Evolutionary conservation across 768 basidiomycete genomes (phyloP), one percentile per base, ranked within the genome.

Genomic region (Polyporus arcularius): DNA sequence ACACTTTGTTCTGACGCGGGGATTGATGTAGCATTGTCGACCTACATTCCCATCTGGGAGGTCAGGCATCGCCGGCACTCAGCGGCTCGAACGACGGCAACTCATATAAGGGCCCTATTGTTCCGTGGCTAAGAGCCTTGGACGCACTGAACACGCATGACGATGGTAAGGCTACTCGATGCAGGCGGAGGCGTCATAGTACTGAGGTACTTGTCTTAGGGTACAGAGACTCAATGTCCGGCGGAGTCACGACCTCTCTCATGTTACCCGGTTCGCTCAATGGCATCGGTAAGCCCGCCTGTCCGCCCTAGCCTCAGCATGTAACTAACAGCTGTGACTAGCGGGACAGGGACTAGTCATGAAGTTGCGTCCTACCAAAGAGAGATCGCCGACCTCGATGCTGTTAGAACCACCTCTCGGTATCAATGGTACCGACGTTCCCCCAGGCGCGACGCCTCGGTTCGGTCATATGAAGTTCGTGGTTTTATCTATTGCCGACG

Each of bases 71-170:
- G 5, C 72, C 71, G 4, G 35, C 15, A 1, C 63, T 66, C 10
- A 42, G 60, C 42, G 80, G 85, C 39, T 77, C 84, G 1, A 51
- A 59, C 0, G 90, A 92, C 61, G 72, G 66, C 14, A 88, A 89
- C 70, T 90, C 88, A 1, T 32, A 62, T 11, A 78, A 83, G 8
- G 81, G 78, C 31, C 73, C 81, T 11, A 78, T 82, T 14, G 72
- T 80, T 32, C 86, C 88, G 2, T 89, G 85, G 85, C 72, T 92
- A 11, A 80, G 89, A 38, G 85, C 84, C 11, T 72, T 92, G 18
- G 89, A 92, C 62, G 89, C 82, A 0, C 69, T 92, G 63, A 91
- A 92, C 70, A 90, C 88, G 0, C 89, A 89, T 58, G 90, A 92
- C 69, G 71, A 70, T 32, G 58, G 67, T 65, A 77, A 77, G 2